A percentile compares a stretch with the other conserved stretches of the same genome.
These are phyloP conservation scores for Gossypium trilobum DNA, from an alignment of 441 rosid species.

Conservation along the genomic window DNA sequence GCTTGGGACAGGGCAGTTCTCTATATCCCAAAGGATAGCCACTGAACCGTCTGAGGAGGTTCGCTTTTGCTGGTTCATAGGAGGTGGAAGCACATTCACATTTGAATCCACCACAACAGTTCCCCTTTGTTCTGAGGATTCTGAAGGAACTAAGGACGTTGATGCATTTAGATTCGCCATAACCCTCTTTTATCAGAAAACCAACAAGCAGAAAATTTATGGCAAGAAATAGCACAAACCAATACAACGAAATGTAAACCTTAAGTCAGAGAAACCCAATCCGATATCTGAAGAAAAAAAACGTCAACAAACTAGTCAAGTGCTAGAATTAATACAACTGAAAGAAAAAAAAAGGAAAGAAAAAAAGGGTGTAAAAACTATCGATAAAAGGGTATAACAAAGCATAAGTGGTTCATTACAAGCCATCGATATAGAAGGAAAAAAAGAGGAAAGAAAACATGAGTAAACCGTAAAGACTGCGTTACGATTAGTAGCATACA, in stretches of 20 bases:
- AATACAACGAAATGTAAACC: background rate
- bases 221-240: background rate
- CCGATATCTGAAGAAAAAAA: background rate
- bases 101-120: constrained; percentile 24
- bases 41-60: constrained; percentile 51
- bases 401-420: background rate
- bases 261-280: background rate
- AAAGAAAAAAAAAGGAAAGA: background rate
- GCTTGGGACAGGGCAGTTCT: constrained; percentile 83
- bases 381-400: background rate
- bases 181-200: constrained; percentile 14
- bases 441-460: background rate
- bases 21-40: constrained; percentile 93
- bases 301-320: background rate
- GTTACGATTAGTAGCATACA: background rate
- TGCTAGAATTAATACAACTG: background rate
- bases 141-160: constrained; percentile 23
- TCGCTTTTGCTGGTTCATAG: constrained; percentile 29
- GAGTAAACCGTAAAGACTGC: no score
- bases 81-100: constrained; percentile 25
- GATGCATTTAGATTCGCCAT: constrained; percentile 42
- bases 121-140: constrained; percentile 29
- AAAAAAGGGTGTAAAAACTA: background rate
- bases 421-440: no score
- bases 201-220: constrained; percentile 16